Base-by-base conservation (phyloP, 768 basidiomycete genomes). In the Tricholomella constricta region DNA sequence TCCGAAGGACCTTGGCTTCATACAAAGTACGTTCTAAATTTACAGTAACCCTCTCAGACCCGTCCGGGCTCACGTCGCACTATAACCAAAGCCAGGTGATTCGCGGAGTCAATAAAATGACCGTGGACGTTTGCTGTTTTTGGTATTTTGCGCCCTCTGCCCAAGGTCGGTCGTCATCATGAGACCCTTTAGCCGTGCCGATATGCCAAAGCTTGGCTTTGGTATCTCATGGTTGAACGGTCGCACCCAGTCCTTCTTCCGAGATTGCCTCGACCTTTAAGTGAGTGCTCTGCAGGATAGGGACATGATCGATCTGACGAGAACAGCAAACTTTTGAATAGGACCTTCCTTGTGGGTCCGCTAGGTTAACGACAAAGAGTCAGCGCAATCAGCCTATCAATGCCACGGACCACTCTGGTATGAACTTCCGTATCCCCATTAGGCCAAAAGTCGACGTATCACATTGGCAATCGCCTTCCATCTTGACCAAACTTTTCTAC, bases 391-490 rank as follows among this genome's bases (percentile, higher is more conserved):
- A 26, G 22, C 14, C 7, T 26, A 38, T 45, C 27, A 7, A 31
- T 46, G n/a, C 45, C 29, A 35, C 45, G 32, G 46, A 38, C 15
- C 34, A 6, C 3, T 36, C 12, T 47, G 45, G 44, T 23, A 22
- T 26, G 22, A 23, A 19, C 26, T 15, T 50, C 17, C 15, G 23
- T 56, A 59, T 47, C 58, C 52, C 55, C 58, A 51, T 56, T 56
- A 49, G 55, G 43, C 26, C 45, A 27, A 15, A 9, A 34, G 25
- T 12, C 45, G 19, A 42, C 38, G 38, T 31, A 48, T 43, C 51
- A 43, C 54, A 42, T 51, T 48, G 53, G 34, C 46, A 31, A 47
- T 50, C 51, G 42, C 41, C 32, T 45, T 48, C 42, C 51, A 45
- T 42, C 44, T 42, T 38, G 27, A 36, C 49, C 40, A 37, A 38